These are phyloP conservation scores for Miamiensis avidus DNA, from an alignment of 169 alveolate species.

Conservation along the genomic window DNA sequence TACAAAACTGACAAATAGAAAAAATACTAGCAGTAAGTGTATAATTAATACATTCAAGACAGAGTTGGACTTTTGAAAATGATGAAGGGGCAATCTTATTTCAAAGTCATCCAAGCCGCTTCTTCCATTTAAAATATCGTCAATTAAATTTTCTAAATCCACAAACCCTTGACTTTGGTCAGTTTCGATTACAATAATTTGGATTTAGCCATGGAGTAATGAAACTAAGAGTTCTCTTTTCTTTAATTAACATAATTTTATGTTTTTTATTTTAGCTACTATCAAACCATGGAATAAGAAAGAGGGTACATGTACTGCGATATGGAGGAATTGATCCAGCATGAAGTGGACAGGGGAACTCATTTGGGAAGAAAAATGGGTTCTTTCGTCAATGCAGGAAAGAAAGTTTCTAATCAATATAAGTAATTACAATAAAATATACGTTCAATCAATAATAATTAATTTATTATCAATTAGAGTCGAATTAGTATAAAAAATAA, in stretches of 20 bases:
- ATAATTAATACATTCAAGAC: neutral
- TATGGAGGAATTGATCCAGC: neutral
- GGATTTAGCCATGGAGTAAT: slow-evolving; percentile 13
- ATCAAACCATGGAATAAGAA: slow-evolving; percentile 7
- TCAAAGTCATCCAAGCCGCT: slow-evolving; percentile 1
- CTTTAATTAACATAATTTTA: too few species aligned
- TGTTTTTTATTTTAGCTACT: neutral
- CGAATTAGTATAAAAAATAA: slow-evolving; percentile 11
- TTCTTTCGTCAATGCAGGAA: slow-evolving; percentile 5
- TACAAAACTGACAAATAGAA: slow-evolving; percentile 1
- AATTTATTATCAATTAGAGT: slow-evolving; percentile 1
- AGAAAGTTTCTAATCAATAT: slow-evolving; percentile 14
- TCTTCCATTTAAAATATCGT: slow-evolving; percentile 13
- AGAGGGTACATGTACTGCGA: slow-evolving; percentile 13
- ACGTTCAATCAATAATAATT: neutral
- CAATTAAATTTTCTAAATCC: neutral
- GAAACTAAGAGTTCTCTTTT: neutral
- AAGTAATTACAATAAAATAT: too few species aligned
- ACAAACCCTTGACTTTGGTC: slow-evolving; percentile 2
- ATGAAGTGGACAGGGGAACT: slow-evolving; percentile 21
- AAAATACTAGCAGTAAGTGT: neutral
- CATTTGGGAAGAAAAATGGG: slow-evolving; percentile 15
- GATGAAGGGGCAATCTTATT: neutral
- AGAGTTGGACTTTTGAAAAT: neutral
- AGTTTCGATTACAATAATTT: neutral